Conservation (phyloP, 208 protist genomes). For the Trypanosoma lewisi region DNA sequence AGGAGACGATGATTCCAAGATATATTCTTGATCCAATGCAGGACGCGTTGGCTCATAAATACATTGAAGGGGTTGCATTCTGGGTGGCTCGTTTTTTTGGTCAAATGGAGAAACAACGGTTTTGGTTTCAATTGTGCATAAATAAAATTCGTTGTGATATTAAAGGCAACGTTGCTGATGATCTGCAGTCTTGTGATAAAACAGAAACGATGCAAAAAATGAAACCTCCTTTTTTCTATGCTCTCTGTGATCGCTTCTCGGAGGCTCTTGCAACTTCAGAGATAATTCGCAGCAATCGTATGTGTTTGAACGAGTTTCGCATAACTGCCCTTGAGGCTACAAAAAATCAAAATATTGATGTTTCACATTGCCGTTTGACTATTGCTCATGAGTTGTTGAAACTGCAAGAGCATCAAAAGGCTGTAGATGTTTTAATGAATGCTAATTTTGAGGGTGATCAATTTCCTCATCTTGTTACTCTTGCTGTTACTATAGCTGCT, state of each 20-base stretch:
- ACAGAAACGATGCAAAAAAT: constrained; percentile 5
- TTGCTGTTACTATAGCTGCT: constrained; percentile 64
- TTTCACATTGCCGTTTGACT: constrained; percentile 35
- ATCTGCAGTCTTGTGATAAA: neutral
- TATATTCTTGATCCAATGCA: constrained; percentile 23
- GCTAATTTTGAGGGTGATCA: constrained; percentile 39
- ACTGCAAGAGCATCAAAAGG: constrained; percentile 44
- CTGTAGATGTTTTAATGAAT: constrained; percentile 74
- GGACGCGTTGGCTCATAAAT: constrained; percentile 3
- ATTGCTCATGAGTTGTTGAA: constrained; percentile 60
- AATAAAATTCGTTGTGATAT: neutral
- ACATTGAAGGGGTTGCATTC: constrained; percentile 24
- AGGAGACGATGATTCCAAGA: constrained; percentile 66
- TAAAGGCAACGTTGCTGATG: neutral
- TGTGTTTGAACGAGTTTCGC: constrained; percentile 50
- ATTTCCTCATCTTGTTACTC: constrained; percentile 63
- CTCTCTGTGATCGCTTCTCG: constrained; percentile 43
- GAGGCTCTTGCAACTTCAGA: constrained; percentile 32
- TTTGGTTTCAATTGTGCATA: constrained; percentile 38
- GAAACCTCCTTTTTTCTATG: constrained; percentile 33
- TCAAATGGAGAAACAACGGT: constrained; percentile 58
- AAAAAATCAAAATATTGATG: constrained; percentile 37
- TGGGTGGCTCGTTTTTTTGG: constrained; percentile 56
- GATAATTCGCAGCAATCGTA: constrained; percentile 47
- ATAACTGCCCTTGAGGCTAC: constrained; percentile 28